Conservation (phyloP, 306 rosid species). For the Medicago lupulina region DNA sequence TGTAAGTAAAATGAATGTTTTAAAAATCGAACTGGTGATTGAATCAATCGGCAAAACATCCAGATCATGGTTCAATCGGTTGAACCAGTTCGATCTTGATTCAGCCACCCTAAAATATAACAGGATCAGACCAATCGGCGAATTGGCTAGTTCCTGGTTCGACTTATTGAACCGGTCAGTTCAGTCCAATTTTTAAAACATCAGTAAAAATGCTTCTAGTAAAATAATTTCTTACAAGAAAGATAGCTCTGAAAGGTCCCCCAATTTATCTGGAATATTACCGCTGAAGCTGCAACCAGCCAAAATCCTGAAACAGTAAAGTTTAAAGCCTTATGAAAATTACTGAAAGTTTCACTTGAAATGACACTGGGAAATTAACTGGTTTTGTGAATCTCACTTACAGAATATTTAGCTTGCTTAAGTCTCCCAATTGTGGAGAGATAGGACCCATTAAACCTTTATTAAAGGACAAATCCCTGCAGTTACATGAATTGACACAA, state of each 20-base stretch:
- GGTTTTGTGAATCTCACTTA: constrained; percentile 51
- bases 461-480: constrained; percentile 83
- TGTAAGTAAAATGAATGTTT: not conserved
- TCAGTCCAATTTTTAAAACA: not conserved
- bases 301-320: constrained; percentile 68
- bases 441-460: constrained; percentile 62
- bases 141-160: not conserved
- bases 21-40: not conserved
- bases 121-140: not conserved
- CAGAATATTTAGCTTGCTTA: constrained; percentile 72
- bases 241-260: constrained; percentile 72
- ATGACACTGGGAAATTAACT: constrained; percentile 29
- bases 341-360: constrained; percentile 15
- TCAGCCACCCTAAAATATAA: not conserved
- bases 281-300: constrained; percentile 94
- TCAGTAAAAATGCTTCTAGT: not conserved
- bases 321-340: constrained; percentile 5
- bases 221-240: constrained; percentile 70
- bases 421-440: constrained; percentile 57
- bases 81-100: not conserved
- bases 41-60: not conserved
- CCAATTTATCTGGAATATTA: constrained; percentile 75
- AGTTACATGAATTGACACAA: constrained; percentile 34
- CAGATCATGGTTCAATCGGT: no score
- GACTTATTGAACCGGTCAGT: not conserved